A percentile compares a stretch with the other conserved stretches of the same genome.
These are phyloP conservation scores for Candida golubevii DNA, from an alignment of 805 yeast species.

Conservation along the genomic window DNA sequence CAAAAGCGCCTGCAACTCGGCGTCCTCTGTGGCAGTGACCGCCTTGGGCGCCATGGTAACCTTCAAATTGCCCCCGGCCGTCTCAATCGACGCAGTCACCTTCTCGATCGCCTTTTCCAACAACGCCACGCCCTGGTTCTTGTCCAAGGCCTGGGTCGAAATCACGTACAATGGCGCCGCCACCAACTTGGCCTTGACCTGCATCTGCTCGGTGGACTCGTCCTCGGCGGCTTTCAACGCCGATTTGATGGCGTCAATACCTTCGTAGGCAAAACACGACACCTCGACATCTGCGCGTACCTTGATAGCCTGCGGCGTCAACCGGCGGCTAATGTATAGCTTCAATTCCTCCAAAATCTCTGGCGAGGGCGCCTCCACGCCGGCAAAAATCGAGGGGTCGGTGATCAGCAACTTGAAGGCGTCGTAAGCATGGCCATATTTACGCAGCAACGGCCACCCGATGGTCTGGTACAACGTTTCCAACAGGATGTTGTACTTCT, in stretches of 20 bases:
- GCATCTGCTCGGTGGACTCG: slow-evolving; percentile 76
- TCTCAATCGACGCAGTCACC: slow-evolving; percentile 64
- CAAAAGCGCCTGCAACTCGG: slow-evolving; percentile 92
- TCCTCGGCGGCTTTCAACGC: slow-evolving; percentile 87
- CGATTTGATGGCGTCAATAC: slow-evolving; percentile 91
- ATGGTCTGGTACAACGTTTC: slow-evolving; percentile 81
- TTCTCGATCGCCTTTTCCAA: slow-evolving; percentile 76
- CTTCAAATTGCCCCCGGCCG: slow-evolving; percentile 80
- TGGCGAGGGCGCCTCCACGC: slow-evolving; percentile 61
- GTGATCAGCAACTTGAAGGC: slow-evolving; percentile 96
- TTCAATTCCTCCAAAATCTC: slow-evolving; percentile 82
- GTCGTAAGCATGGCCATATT: slow-evolving; percentile 95
- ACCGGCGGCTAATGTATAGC: slow-evolving; percentile 82
- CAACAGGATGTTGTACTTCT: slow-evolving; percentile 83
- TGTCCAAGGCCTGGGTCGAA: slow-evolving; percentile 89
- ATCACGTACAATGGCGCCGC: slow-evolving; percentile 97
- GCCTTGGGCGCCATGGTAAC: slow-evolving; percentile 99
- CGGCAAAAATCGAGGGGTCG: slow-evolving; percentile 83
- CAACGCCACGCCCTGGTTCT: slow-evolving; percentile 77
- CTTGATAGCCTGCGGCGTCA: slow-evolving; percentile 97
- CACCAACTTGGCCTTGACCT: slow-evolving; percentile 88
- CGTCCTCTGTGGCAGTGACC: slow-evolving; percentile 97
- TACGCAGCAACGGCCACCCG: slow-evolving; percentile 97
- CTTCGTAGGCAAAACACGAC: slow-evolving; percentile 94
- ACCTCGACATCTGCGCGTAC: slow-evolving; percentile 98